Base-by-base conservation (phyloP, 495 filamentous ascomycete genomes). In the Aspergillus mulundensis region DNA sequence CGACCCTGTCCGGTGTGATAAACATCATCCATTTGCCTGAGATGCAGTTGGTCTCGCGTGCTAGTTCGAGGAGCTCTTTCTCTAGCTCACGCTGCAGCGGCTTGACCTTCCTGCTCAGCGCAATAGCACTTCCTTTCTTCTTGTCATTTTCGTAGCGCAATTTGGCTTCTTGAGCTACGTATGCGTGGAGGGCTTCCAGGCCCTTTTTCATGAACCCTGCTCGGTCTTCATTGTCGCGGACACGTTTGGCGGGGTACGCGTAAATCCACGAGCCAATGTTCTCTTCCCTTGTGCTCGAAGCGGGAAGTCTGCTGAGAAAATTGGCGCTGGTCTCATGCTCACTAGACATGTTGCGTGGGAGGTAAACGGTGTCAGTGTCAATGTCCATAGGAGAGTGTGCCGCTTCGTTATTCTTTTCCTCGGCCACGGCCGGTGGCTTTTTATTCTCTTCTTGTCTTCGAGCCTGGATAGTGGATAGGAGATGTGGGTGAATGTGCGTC, bases 1-100 rank as follows among this genome's bases (percentile, higher is more conserved):
- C 81, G 11, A 91, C 80, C n/a, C 79, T 61, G 2, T 74, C 68
- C 6, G 67, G 55, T 3, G 69, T 60, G 1, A 82, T 81, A 62
- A 91, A 91, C n/a, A 95, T 61, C 87, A 96, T 89, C 91, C 91
- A 95, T 68, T 90, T 91, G 39, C 88, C 87, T n/a, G 70, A 68
- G n/a, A 75, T 77, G 16, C 81, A 77, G n/a, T 72, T 72, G 6
- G 69, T 77, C 44, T 79, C 69, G 8, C 71, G 68, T 7, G 88
- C 89, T 7, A 85, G 62, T 3, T 76, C 68, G 5, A 80, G 65
- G 8, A 95, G 74, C 39, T 81, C 69, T 16, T 74, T 61, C 36
- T 84, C 74, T 1, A 85, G 69, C 23, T 70, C 67, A 8, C 70
- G 64, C 10, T 80, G 76, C n/a, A 81, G 69, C 7, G 77, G 75